Evolutionary conservation across 78 protist species (phyloP).

Genomic region (Dictyostelium capitatum): DNA sequence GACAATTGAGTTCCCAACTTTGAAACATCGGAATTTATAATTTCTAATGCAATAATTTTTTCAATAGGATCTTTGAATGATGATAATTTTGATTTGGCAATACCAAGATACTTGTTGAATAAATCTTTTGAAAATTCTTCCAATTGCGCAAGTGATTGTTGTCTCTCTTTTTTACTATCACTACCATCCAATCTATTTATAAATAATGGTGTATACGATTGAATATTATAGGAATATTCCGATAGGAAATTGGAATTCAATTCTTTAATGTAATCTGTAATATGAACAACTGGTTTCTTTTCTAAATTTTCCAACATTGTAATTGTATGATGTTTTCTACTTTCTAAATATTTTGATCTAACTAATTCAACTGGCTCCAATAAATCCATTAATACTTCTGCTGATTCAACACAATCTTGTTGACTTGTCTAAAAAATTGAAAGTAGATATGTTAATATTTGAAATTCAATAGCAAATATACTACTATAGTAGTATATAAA

Average conservation of each 20-base stretch:
- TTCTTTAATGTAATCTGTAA: conserved; percentile 36
- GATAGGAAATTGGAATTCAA: conserved; percentile 43
- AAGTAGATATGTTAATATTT: neutral
- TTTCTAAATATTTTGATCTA: conserved; percentile 59
- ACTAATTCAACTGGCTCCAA: conserved; percentile 71
- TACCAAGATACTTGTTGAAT: conserved; percentile 42
- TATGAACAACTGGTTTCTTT: conserved; percentile 31
- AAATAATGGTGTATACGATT: conserved; percentile 43
- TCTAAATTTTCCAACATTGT: conserved; percentile 26
- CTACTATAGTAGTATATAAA: neutral
- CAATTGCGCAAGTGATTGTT: conserved; percentile 3
- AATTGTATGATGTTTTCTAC: conserved; percentile 50
- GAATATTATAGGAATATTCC: conserved; percentile 23
- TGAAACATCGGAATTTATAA: conserved; percentile 40
- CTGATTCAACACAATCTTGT: conserved; percentile 48
- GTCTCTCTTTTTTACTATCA: conserved; percentile 32
- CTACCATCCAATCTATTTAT: conserved; percentile 72
- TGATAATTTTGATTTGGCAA: conserved; percentile 44
- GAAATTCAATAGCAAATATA: neutral
- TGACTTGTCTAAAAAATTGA: conserved; percentile 14
- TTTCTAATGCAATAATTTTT: conserved; percentile 63
- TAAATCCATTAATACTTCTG: conserved; percentile 58
- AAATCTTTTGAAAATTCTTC: conserved; percentile 64
- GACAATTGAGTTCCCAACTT: conserved; percentile 28
- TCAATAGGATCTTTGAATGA: conserved; percentile 61